Base-by-base conservation (phyloP, 441 rosid species). In the Populus hybrid region DNA sequence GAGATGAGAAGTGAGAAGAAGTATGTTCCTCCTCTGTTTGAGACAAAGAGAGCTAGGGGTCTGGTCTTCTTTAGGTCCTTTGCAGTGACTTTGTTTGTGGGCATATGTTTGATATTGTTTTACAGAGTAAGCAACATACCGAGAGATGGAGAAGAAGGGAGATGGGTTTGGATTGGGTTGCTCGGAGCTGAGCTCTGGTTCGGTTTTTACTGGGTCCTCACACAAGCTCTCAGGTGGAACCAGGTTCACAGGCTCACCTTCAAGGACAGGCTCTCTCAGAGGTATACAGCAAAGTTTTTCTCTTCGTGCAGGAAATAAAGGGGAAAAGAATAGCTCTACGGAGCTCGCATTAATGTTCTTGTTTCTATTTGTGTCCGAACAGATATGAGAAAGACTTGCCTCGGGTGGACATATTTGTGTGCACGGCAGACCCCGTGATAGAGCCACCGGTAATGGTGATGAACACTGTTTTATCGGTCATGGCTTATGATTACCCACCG, bases 361-460 rank as follows among this genome's bases (percentile, higher is more conserved):
- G 34, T 11, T 5, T 16, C n/a, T 53, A 21, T 40, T 20, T 20
- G 1, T n/a, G 36, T 34, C 6, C 10, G 70, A 53, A 26, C 84
- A 90, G 88, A 35, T 75, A 76, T n/a, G 84, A 71, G 53, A 74
- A 89, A 1, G 59, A 72, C 20, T 73, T 82, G 73, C 95, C 94
- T 1, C 76, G 78, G n/a, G 87, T 95, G 21, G 98, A 95, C 75
- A 73, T 93, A 0, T 94, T 90, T n/a, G 91, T 93, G 11, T 90
- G 95, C 91, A 94, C 97, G 8, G 95, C 93, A 10, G 93, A 91
- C 73, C 97, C 97, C 0, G 67, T 16, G 14, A 76, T 88, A 5
- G 97, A 94, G 85, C 97, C 95, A 35, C 92, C 95, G 10, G 68
- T 83, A 65, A 70, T 93, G 93, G 94, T 89, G 24, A 81, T 87